Evolutionary conservation across 257 asterid species (phyloP).

Genomic region (Verbena officinalis): DNA sequence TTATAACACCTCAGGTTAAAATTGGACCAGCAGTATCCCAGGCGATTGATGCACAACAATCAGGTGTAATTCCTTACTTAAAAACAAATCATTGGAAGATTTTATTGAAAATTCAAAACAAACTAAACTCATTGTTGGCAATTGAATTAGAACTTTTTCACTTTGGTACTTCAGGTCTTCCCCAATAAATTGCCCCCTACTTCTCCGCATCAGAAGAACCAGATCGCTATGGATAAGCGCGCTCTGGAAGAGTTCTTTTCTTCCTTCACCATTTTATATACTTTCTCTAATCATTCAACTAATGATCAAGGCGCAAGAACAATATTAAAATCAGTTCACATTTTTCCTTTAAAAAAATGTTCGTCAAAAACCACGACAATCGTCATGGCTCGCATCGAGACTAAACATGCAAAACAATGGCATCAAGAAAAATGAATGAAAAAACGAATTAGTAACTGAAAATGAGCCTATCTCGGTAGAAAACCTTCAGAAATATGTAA

Average conservation of each 20-base stretch:
- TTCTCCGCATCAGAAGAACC: conserved; percentile 10
- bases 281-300: conserved; percentile 15
- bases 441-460: too few species aligned
- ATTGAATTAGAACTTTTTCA: conserved; percentile 10
- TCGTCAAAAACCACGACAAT: neutral
- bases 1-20: neutral
- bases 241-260: neutral
- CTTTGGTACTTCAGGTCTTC: neutral
- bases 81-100: neutral
- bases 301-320: neutral
- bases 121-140: neutral
- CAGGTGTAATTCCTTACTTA: neutral
- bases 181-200: neutral
- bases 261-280: neutral
- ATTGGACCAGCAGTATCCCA: too few species aligned
- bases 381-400: conserved; percentile 4
- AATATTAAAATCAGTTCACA: neutral
- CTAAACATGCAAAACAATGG: conserved; percentile 18
- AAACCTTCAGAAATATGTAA: neutral
- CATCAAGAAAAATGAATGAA: neutral
- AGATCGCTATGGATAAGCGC: conserved; percentile 17
- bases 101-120: neutral
- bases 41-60: neutral
- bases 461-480: neutral
- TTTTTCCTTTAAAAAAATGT: neutral